Evolutionary conservation across 495 filamentous ascomycete genomes (phyloP).

Genomic region (Lentithecium fluviatile): DNA sequence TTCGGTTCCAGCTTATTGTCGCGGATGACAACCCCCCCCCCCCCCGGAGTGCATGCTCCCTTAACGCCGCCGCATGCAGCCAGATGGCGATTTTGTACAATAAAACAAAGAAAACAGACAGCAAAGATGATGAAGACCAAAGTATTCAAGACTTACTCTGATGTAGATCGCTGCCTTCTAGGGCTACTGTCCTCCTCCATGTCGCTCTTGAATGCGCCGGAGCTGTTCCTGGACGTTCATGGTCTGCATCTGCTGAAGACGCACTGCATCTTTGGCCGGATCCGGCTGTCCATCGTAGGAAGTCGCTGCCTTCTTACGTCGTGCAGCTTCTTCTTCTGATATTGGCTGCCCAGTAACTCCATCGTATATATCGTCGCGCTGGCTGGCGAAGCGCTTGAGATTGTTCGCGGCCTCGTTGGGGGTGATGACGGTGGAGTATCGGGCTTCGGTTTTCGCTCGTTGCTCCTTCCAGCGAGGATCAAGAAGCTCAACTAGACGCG

Average conservation of each 20-base stretch:
- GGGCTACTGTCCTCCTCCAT: slow-evolving; percentile 4
- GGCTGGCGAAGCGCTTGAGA: slow-evolving; percentile 92
- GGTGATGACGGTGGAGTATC: slow-evolving; percentile 78
- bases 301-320: slow-evolving; percentile 70
- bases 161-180: not conserved
- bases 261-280: slow-evolving; percentile 53
- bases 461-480: slow-evolving; percentile 97
- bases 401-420: slow-evolving; percentile 89
- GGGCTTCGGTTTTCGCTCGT: slow-evolving; percentile 78
- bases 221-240: slow-evolving; percentile 74
- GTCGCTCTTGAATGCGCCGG: slow-evolving; percentile 14
- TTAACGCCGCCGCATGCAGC: no score
- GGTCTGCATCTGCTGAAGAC: slow-evolving; percentile 57
- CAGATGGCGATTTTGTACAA: no score
- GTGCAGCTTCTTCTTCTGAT: slow-evolving; percentile 69
- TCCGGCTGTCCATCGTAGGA: slow-evolving; percentile 65
- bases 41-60: no score
- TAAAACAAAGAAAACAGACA: no score
- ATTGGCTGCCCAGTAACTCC: slow-evolving; percentile 63
- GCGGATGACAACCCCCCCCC: no score
- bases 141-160: not conserved
- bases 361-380: slow-evolving; percentile 91
- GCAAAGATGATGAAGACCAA: not conserved
- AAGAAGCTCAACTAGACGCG: slow-evolving; percentile 71
- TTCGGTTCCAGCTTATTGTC: no score